Percentiles rank a stretch among this genome's conserved stretches.
phyloP scores from a whole-genome alignment of 495 filamentous ascomycete species.

The Talaromyces adpressus region DNA sequence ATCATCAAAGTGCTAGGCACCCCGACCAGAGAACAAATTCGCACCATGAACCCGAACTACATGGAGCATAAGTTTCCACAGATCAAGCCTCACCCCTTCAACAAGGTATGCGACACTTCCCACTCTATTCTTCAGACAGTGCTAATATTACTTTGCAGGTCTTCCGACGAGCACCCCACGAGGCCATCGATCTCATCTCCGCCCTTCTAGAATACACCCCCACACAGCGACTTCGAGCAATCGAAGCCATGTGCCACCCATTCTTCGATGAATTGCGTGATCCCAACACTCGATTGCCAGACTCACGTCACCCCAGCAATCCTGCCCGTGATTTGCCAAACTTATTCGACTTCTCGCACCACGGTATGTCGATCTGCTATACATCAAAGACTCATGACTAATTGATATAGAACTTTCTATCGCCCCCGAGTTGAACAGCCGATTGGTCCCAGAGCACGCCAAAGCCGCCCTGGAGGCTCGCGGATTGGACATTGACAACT shows the following conservation, averaged over 20 bases:
- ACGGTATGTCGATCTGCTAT: constrained; percentile 56
- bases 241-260: constrained; percentile 96
- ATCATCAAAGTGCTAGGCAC: constrained; percentile 99
- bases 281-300: constrained; percentile 77
- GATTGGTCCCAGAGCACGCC: constrained; percentile 80
- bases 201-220: constrained; percentile 93
- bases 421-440: constrained; percentile 73
- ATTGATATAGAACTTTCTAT: constrained; percentile 79
- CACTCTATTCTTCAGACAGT: not conserved
- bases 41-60: constrained; percentile 99
- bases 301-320: constrained; percentile 79
- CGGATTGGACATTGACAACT: constrained; percentile 89
- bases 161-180: constrained; percentile 86
- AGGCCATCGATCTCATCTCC: constrained; percentile 94
- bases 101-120: constrained; percentile 53
- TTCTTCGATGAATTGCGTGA: constrained; percentile 98
- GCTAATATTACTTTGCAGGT: constrained; percentile 46
- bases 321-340: constrained; percentile 73
- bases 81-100: constrained; percentile 99
- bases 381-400: constrained; percentile 10
- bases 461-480: constrained; percentile 63
- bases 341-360: constrained; percentile 88
- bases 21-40: constrained; percentile 96
- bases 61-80: constrained; percentile 99
- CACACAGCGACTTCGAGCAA: constrained; percentile 85